Evolutionary conservation across 345 rosid genomes (phyloP).

Genomic region (Mallotus nudiflorus): DNA sequence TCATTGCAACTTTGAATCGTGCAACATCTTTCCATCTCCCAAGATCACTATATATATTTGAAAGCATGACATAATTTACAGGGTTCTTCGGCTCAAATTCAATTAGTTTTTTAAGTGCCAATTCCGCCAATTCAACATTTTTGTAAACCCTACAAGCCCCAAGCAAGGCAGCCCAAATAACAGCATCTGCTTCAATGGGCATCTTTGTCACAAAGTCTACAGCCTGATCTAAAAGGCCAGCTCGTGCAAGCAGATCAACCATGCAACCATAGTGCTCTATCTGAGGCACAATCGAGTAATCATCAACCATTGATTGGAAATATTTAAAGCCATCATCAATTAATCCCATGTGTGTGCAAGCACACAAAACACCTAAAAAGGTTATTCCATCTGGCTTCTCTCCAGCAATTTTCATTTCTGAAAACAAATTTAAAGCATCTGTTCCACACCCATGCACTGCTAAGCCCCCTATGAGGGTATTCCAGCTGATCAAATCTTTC

Average conservation of each 20-base stretch:
- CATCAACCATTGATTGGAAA: slow-evolving; percentile 61
- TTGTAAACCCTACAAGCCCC: slow-evolving; percentile 75
- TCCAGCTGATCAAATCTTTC: slow-evolving; percentile 87
- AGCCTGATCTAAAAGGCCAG: slow-evolving; percentile 71
- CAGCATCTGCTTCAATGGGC: slow-evolving; percentile 73
- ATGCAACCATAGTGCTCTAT: slow-evolving; percentile 91
- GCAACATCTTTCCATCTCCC: slow-evolving; percentile 79
- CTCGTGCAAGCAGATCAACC: slow-evolving; percentile 74
- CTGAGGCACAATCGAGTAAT: slow-evolving; percentile 59
- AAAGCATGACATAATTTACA: slow-evolving; percentile 67
- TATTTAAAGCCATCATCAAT: slow-evolving; percentile 66
- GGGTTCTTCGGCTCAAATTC: slow-evolving; percentile 75
- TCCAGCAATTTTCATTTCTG: slow-evolving; percentile 50
- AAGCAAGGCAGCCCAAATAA: slow-evolving; percentile 80
- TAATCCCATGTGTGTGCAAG: slow-evolving; percentile 73
- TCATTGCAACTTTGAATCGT: slow-evolving; percentile 67
- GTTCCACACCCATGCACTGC: slow-evolving; percentile 70
- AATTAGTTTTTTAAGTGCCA: slow-evolving; percentile 56
- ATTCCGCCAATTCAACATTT: slow-evolving; percentile 70
- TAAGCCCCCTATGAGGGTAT: slow-evolving; percentile 62
- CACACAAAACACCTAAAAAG: slow-evolving; percentile 63
- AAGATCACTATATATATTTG: slow-evolving; percentile 69
- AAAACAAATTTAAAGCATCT: slow-evolving; percentile 63
- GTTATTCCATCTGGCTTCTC: slow-evolving; percentile 73
- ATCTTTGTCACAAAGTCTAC: slow-evolving; percentile 61